Percentiles rank a stretch among this genome's conserved stretches.
These are phyloP conservation scores for Phialophora macrospora DNA, from an alignment of 2,329 filamentous ascomycete genomes.

Conservation along the genomic window DNA sequence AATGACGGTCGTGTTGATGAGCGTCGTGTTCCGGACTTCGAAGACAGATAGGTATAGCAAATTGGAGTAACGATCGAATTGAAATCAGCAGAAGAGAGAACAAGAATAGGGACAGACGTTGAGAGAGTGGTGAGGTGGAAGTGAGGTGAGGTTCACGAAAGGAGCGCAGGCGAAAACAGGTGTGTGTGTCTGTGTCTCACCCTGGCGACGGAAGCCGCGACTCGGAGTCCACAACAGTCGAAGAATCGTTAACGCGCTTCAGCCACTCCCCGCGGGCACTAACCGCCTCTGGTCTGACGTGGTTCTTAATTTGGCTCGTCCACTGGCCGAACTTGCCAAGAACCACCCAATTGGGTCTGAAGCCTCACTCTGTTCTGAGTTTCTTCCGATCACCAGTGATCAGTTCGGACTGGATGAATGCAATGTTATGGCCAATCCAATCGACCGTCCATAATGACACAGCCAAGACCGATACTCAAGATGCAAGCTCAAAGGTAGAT, in stretches of 20 bases:
- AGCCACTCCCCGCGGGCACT: conserved; percentile 16
- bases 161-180: conserved; percentile 21
- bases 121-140: conserved; percentile 1
- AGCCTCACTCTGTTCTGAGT: not conserved
- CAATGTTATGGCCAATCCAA: not conserved
- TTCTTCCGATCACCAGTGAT: not conserved
- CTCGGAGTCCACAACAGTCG: conserved; percentile 16
- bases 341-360: not conserved
- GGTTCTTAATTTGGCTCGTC: conserved; percentile 27
- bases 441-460: not conserved
- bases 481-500: not conserved
- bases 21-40: not conserved
- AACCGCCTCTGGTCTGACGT: conserved; percentile 19
- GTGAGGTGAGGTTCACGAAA: conserved; percentile 12
- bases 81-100: not conserved
- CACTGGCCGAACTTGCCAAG: not conserved
- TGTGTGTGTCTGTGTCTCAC: conserved; percentile 27
- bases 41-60: not conserved
- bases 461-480: not conserved
- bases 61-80: conserved; percentile 10
- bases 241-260: conserved; percentile 7
- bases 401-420: not conserved
- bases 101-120: conserved; percentile 14
- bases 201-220: conserved; percentile 29
- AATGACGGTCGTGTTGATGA: not conserved